Percentiles rank a stretch among this genome's conserved stretches.
phyloP scores from a whole-genome alignment of 768 basidiomycete species.

The Boletus sp. region DNA sequence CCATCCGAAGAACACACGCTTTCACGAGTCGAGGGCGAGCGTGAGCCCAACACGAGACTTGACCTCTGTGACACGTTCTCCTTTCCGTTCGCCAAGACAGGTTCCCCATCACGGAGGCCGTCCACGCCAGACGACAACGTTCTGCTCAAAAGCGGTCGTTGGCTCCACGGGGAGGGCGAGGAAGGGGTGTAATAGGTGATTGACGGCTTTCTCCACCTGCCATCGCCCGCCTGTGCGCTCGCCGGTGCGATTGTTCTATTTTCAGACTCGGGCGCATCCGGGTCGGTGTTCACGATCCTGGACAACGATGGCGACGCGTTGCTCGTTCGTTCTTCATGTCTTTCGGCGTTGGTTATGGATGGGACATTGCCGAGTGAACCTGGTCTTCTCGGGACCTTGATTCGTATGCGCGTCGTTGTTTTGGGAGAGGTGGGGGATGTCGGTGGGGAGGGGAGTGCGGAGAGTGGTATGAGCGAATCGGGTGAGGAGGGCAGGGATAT shows the following conservation, averaged over 20 bases:
- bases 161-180: slow-evolving; percentile 25
- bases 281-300: background rate
- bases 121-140: slow-evolving; percentile 3
- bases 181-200: slow-evolving; percentile 28
- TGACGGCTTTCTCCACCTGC: slow-evolving; percentile 26
- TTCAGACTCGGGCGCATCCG: background rate
- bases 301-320: slow-evolving; percentile 6
- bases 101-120: background rate
- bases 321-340: background rate
- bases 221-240: background rate
- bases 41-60: slow-evolving; percentile 18
- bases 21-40: slow-evolving; percentile 16
- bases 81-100: slow-evolving; percentile 2
- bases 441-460: slow-evolving; percentile 18
- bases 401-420: slow-evolving; percentile 8
- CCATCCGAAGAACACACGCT: slow-evolving; percentile 17
- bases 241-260: background rate
- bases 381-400: slow-evolving; percentile 9
- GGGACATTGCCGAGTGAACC: background rate
- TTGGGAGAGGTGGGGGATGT: slow-evolving; percentile 16
- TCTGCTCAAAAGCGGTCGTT: slow-evolving; percentile 1
- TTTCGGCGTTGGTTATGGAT: background rate
- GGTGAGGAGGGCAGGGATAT: background rate
- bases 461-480: background rate
- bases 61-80: slow-evolving; percentile 15